Percentiles rank a stretch among this genome's conserved stretches.
These are phyloP conservation scores for Casuarina equisetifolia DNA, from an alignment of 306 rosid genomes.

Conservation along the genomic window DNA sequence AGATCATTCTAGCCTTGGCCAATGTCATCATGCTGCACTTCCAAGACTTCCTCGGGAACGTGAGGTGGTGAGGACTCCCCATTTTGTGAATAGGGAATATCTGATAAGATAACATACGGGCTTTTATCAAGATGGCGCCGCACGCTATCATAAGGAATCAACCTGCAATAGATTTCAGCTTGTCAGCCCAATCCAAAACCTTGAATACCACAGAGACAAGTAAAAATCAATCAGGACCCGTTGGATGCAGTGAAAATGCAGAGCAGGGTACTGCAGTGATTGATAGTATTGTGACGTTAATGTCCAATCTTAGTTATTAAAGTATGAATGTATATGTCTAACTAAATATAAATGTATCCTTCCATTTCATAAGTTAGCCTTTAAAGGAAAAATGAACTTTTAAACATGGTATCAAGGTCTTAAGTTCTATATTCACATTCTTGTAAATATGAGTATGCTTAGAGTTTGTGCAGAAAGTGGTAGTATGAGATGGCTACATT, in stretches of 20 bases:
- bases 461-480: too few relatives aligned
- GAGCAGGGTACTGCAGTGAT: not conserved
- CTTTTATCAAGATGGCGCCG: constrained; percentile 76
- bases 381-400: too few relatives aligned
- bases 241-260: not conserved
- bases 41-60: constrained; percentile 41
- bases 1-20: constrained; percentile 54
- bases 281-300: not conserved
- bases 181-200: constrained; percentile 33
- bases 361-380: too few relatives aligned
- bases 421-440: too few relatives aligned
- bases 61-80: constrained; percentile 41
- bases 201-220: not conserved
- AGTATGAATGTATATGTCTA: too few relatives aligned
- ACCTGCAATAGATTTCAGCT: constrained; percentile 53
- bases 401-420: too few relatives aligned
- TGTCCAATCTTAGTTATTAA: too few relatives aligned
- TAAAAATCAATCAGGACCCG: constrained; percentile 23
- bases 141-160: constrained; percentile 69
- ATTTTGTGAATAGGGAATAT: constrained; percentile 53
- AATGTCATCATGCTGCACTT: constrained; percentile 40
- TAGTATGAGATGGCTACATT: too few relatives aligned
- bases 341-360: too few relatives aligned
- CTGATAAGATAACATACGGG: constrained; percentile 72
- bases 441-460: too few relatives aligned